phyloP scores from a whole-genome alignment of 257 asterid genomes.

The Solanum piurae region DNA sequence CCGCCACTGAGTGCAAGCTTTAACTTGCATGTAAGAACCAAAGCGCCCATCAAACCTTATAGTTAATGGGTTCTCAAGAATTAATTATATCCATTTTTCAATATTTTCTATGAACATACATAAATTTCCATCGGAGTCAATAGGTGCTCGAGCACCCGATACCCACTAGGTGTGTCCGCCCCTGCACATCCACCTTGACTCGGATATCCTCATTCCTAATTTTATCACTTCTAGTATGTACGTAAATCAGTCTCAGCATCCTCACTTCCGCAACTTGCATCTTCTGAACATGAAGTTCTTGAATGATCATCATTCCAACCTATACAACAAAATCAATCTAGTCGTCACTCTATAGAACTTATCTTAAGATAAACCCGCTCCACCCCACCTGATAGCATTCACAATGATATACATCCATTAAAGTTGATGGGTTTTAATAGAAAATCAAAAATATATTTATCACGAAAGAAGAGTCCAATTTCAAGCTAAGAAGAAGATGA shows the following conservation, averaged over 20 bases:
- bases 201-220: background rate
- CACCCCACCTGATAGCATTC: background rate
- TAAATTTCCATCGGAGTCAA: no score
- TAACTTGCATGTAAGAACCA: no score
- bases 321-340: background rate
- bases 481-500: background rate
- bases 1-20: no score
- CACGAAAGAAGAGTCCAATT: background rate
- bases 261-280: background rate
- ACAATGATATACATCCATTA: background rate
- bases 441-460: no score
- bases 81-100: no score
- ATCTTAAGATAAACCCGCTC: background rate
- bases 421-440: no score
- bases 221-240: background rate
- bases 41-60: no score
- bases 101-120: no score
- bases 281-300: background rate
- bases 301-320: background rate
- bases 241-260: background rate
- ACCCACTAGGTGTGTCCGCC: no score
- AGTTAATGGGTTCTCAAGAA: no score
- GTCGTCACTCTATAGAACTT: background rate
- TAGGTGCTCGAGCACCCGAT: no score
- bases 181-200: background rate